Base-by-base conservation (phyloP, 306 rosid genomes). In the Trichosanthes cucumerina region DNA sequence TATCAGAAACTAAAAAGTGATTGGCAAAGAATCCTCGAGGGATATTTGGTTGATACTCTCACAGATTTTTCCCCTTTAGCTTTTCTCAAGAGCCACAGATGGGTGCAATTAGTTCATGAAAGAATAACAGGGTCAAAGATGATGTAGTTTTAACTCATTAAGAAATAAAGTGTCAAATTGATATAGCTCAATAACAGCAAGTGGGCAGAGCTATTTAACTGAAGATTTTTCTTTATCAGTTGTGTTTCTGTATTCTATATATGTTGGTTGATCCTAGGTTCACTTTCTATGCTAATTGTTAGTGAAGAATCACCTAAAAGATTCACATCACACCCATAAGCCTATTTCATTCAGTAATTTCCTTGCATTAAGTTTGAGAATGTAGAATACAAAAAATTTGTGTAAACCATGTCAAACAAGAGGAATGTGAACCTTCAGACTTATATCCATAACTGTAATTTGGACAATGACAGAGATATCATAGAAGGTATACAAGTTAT, bases 351-450 rank as follows among this genome's bases (percentile, higher is more conserved):
- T 5, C 78, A 74, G 10, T 31, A 74, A 15, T 50, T 74, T 18
- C 28, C 46, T 49, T 74, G 44, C 33, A 73, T 73, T 9, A 15
- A 49, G 46, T 49, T 31, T 74, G 19, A 50, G 78, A 50, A 31
- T 50, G 38, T 50, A 18, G 38, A 74, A 31, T 7, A n/a, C 16
- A 49, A 50, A 74, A 74, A 74, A 74, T 50, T 50, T 10, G 47
- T 50, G 26, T 31, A 28, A 50, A 74, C 78, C 62, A 74, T 74
- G 78, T 49, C 39, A 73, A 73, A 49, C 44, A 73, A 54, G 46
- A 49, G 16, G 78, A 50, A 49, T 73, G 78, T 50, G n/a, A n/a
- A n/a, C n/a, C n/a, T n/a, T 47, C 57, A 72, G 58, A 72, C 15
- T 72, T 72, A 14, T 70, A 44, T 24, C 11, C 56, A 23, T 71